phyloP scores from a whole-genome alignment of 2,329 filamentous ascomycete genomes.

The Cladosporium sp. region DNA sequence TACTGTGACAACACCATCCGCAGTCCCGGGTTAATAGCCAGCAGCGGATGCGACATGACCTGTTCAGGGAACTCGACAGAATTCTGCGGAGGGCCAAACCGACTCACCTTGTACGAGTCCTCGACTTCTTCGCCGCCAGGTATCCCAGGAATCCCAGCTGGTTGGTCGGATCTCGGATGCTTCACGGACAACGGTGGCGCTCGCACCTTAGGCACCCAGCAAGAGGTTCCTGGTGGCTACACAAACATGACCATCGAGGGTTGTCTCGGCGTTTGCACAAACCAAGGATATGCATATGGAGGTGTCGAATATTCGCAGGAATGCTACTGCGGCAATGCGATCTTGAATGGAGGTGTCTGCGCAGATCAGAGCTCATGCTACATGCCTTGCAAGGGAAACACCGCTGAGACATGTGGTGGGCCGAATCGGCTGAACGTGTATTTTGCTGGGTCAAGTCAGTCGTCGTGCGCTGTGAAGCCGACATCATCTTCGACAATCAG shows the following conservation, averaged over 20 bases:
- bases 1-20: conserved; percentile 47
- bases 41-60: conserved; percentile 17
- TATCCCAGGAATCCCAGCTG: conserved; percentile 1
- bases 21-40: not conserved
- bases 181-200: conserved; percentile 30
- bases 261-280: conserved; percentile 1
- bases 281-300: not conserved
- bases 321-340: conserved; percentile 17
- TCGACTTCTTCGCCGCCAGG: not conserved
- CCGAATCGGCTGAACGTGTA: conserved; percentile 23
- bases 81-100: conserved; percentile 29
- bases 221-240: conserved; percentile 26
- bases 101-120: conserved; percentile 49
- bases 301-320: conserved; percentile 20
- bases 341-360: conserved; percentile 6
- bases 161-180: conserved; percentile 32
- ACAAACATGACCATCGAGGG: conserved; percentile 25
- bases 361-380: conserved; percentile 15
- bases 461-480: conserved; percentile 7
- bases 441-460: conserved; percentile 21
- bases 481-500: not conserved
- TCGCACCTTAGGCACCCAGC: conserved; percentile 26
- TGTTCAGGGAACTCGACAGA: conserved; percentile 21
- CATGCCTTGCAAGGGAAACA: conserved; percentile 19
- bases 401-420: conserved; percentile 16